Evolutionary conservation across 768 basidiomycete species (phyloP), one percentile per base, ranked within the genome.

Genomic region (Mycena rebaudengoi): DNA sequence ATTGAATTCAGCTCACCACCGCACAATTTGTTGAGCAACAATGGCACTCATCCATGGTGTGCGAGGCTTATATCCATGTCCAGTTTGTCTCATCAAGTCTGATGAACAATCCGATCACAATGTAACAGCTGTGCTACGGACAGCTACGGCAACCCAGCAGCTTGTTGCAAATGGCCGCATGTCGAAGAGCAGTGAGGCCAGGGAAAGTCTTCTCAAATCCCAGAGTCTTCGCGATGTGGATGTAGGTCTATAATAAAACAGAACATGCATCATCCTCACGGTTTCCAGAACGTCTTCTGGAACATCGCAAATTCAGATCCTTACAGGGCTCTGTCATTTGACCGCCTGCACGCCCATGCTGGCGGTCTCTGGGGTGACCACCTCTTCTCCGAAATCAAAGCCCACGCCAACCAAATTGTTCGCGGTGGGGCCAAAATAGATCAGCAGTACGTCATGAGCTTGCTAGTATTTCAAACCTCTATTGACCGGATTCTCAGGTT

Each of bases 251-350:
- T n/a, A 23, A 39, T 57, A 23, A 20, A 4, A 25, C 28, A 25
- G n/a, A n/a, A n/a, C n/a, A 39, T 57, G 21, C 21, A 4, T 28
- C 28, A 25, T 49, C 16, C 33, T 37, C 41, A 29, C 23, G 0
- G 30, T 21, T 52, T 35, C 37, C 45, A 82, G 80, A 84, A 81
- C 71, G 73, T 76, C 5, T 84, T 84, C 60, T 83, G 80, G 80
- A 41, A 25, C 0, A 32, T 84, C 16, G 37, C 25, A 18, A 30
- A 71, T 58, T 80, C 77, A 6, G 78, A 82, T 63, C 75, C 77
- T 8, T 64, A 79, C 51, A 20, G 33, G 5, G 75, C 78, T 28
- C 23, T 77, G 4, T 78, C 77, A 11, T 83, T 76, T 53, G 82
- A 85, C 65, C 68, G 68, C 3, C 70, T 84, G 14, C 83, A 84